Base-by-base conservation (phyloP, 805 yeast species). In the Ogataea wickerhamii region DNA sequence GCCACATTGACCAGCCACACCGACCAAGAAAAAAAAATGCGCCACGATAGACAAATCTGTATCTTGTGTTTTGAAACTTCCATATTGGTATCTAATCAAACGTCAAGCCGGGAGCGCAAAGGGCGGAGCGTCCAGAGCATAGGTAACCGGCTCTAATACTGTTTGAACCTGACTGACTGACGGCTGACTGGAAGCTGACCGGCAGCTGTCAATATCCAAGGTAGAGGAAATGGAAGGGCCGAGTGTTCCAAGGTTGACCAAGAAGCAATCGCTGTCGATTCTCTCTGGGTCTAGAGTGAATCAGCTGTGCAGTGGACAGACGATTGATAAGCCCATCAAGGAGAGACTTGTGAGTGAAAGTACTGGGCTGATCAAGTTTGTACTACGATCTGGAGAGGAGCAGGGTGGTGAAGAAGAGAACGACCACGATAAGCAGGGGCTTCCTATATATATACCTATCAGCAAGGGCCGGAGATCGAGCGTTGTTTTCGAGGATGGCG, bases 321-420 rank as follows among this genome's bases (percentile, higher is more conserved):
- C 34, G 8, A 23, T 37, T 3, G 47, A 47, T 3, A 60, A 52
- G 24, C 64, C 64, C 6, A 41, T 53, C 2, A 64, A 53, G 27
- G 67, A 68, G 38, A 54, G 79, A 41, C 52, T 73, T 10, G 59
- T 71, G 11, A 72, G 78, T 46, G 74, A 70, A 43, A 60, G 71
- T 5, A 74, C 80, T 0, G 80, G 81, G 0, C 51, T 74, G 25
- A 72, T 64, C 13, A 73, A 71, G 44, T 70, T 73, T 47, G 57
- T 71, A 0, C 39, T 69, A 18, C 37, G 45, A 18, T 54, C 49
- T 18, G 32, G 44, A 3, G 28, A 14, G 10, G 28, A 23, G 11
- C 18, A 13, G 3, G 33, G 23, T 17, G 18, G 27, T 12, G 12
- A 25, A 12, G 41, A 38, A 10, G 37, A 35, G 12, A 24, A 18